These are phyloP conservation scores for Immersiella caudata DNA, from an alignment of 495 filamentous ascomycete species.

Conservation along the genomic window DNA sequence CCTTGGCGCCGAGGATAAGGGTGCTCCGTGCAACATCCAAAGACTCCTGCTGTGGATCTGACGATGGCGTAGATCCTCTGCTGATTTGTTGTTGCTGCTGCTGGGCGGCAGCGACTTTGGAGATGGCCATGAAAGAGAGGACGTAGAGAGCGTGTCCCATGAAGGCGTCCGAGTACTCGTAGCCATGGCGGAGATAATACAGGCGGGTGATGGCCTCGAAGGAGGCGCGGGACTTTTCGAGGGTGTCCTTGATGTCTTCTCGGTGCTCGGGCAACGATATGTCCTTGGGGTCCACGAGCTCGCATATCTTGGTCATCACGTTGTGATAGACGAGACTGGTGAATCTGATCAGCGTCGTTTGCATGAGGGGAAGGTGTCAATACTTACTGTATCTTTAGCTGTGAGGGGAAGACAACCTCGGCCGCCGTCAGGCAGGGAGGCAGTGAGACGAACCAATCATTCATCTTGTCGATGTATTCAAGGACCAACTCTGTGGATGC, in stretches of 20 bases:
- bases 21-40: not conserved
- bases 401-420: not conserved
- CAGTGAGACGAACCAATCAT: not conserved
- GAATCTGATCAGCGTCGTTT: not conserved
- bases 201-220: conserved; percentile 1
- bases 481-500: not conserved
- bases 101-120: not conserved
- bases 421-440: not conserved
- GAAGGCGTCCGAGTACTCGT: not conserved
- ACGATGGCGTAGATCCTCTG: not conserved
- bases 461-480: not conserved
- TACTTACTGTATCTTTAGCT: not conserved
- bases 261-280: not conserved
- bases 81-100: no score
- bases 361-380: not conserved
- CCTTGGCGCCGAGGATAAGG: not conserved
- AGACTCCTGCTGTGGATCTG: not conserved
- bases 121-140: not conserved
- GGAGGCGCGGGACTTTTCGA: not conserved
- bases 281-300: not conserved
- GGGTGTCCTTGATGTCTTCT: not conserved
- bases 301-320: not conserved
- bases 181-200: not conserved
- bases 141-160: not conserved
- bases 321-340: not conserved